Evolutionary conservation across 345 rosid species (phyloP).

Genomic region (Citrus trifoliata): DNA sequence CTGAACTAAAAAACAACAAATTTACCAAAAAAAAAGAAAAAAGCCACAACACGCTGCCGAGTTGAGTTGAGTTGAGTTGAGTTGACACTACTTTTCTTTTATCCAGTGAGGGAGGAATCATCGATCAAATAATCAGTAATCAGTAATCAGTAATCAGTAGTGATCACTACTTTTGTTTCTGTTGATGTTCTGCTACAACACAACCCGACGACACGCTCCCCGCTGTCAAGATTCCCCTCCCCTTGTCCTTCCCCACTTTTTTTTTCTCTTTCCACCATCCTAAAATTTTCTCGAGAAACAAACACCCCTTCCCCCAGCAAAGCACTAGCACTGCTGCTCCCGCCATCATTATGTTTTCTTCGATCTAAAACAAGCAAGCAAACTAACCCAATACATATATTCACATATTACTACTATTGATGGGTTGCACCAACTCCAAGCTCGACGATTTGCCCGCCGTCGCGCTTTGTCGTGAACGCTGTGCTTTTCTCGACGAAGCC

Average conservation of each 20-base stretch:
- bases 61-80: too few species aligned
- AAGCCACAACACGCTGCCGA: too few species aligned
- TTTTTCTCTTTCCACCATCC: too few species aligned
- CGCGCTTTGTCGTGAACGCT: constrained; percentile 81
- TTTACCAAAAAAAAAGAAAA: too few species aligned
- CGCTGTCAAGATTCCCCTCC: constrained; percentile 71
- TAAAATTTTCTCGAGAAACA: constrained; percentile 27
- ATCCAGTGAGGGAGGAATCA: too few species aligned
- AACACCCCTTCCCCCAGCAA: neutral
- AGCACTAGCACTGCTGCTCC: neutral
- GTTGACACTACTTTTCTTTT: too few species aligned
- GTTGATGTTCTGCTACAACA: constrained; percentile 12
- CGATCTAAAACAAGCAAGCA: neutral
- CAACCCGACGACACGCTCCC: constrained; percentile 58
- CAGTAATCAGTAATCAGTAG: too few species aligned
- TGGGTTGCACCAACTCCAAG: constrained; percentile 92
- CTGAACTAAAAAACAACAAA: too few species aligned
- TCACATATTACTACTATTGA: constrained; percentile 9
- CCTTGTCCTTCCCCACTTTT: constrained; percentile 20
- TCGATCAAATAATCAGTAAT: too few species aligned
- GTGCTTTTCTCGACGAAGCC: constrained; percentile 63
- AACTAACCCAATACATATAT: neutral
- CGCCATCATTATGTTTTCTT: constrained; percentile 9
- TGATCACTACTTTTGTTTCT: too few species aligned
- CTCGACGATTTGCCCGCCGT: constrained; percentile 95